Evolutionary conservation across 2,329 filamentous ascomycete genomes (phyloP), one percentile per base, ranked within the genome.

Genomic region (Colletotrichum kahawae): DNA sequence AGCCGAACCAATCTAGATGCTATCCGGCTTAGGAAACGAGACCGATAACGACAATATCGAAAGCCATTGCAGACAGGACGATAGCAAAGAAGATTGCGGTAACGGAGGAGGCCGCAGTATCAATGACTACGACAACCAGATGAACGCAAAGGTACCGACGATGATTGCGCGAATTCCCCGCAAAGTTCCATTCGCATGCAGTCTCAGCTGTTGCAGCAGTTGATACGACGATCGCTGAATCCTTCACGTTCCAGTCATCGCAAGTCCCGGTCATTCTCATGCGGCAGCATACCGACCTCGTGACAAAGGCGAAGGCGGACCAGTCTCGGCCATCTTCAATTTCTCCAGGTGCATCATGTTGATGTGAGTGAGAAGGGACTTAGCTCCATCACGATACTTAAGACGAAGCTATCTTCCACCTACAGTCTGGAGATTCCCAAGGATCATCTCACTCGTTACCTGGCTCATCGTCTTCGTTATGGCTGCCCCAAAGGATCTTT

Each of bases 51-150:
- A 43, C 14, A 1, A 18, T 1, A 38, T 43, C 0, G 38, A n/a
- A 5, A 43, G 1, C 2, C 38, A 21, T 48, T 1, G 1, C 43
- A 48, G 5, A 48, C 18, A 21, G 0, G 3, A 4, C 1, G 43
- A 2, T 48, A 48, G n/a, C 5, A 48, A 48, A 0, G 5, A 13
- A 48, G 43, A 2, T 21, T 48, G 0, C 0, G 4, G 10, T 12
- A 21, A 10, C 1, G 5, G 5, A 7, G 5, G 3, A 48, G 1
- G 10, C n/a, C 10, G n/a, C 18, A n/a, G 0, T 4, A 48, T 10
- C 10, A 4, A 13, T 7, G 9, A 2, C 3, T 0, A n/a, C 16
- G 8, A 43, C 8, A 5, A 43, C 0, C 38, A 3, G 18, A 43
- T 9, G 8, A 48, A 24, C 24, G 24, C 43, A 10, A 48, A 5